phyloP scores from a whole-genome alignment of 2,329 filamentous ascomycete genomes.

The Colletotrichum graminicola region DNA sequence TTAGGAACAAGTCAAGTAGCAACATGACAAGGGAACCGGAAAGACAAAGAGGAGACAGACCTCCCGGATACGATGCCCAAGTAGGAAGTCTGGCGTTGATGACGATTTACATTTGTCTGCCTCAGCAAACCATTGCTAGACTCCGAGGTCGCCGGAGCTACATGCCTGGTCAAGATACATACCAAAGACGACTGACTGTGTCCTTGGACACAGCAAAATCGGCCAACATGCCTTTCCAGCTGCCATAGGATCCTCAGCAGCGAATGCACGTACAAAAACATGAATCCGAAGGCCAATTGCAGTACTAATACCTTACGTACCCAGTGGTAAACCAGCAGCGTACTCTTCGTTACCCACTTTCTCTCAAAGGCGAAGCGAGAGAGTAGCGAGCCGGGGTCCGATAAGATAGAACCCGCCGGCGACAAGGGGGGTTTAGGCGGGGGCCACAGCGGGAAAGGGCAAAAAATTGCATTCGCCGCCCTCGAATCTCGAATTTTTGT shows the following conservation, averaged over 20 bases:
- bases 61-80: not conserved
- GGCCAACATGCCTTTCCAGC: slow-evolving; percentile 10
- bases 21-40: not conserved
- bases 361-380: slow-evolving; percentile 18
- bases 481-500: slow-evolving; percentile 36
- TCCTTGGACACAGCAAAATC: slow-evolving; percentile 2
- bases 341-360: not conserved
- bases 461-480: slow-evolving; percentile 36
- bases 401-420: slow-evolving; percentile 37
- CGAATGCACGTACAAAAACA: not conserved
- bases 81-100: not conserved
- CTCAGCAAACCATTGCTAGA: slow-evolving; percentile 20
- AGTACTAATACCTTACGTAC: not conserved
- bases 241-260: not conserved
- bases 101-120: not conserved
- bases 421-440: slow-evolving; percentile 7
- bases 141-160: not conserved
- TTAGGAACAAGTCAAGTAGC: not conserved
- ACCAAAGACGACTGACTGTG: not conserved
- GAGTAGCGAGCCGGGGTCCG: slow-evolving; percentile 24
- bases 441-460: slow-evolving; percentile 28
- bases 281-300: too few species aligned
- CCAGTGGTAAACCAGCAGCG: not conserved
- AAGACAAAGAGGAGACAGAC: not conserved
- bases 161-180: not conserved